A percentile compares a stretch with the other conserved stretches of the same genome.
Evolutionary conservation across 176 grass and related monocot genomes (phyloP).

Genomic region (Thalia dealbata): DNA sequence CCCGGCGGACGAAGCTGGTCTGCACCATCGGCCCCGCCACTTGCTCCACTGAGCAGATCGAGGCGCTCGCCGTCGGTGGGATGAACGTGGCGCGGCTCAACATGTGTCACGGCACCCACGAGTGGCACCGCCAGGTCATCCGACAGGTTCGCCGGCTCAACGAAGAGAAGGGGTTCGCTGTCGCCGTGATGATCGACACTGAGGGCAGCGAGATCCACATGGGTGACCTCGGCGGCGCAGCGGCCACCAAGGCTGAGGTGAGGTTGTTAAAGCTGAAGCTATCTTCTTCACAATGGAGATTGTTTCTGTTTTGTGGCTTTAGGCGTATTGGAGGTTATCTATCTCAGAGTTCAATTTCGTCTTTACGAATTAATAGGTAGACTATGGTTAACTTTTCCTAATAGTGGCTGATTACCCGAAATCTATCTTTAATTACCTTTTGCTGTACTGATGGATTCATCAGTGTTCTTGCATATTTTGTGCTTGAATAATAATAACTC

Average conservation of each 20-base stretch:
- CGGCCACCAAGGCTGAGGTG: conserved; percentile 52
- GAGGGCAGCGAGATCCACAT: conserved; percentile 56
- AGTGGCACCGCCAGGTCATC: conserved; percentile 46
- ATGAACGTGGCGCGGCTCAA: conserved; percentile 64
- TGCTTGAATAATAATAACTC: too few relatives aligned
- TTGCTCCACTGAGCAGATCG: conserved; percentile 20
- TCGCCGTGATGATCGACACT: conserved; percentile 63
- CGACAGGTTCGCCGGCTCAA: conserved; percentile 42
- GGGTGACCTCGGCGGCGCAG: conserved; percentile 38
- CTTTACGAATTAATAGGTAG: not conserved
- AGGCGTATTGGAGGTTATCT: not conserved
- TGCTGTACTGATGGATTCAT: too few relatives aligned
- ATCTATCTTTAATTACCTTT: too few relatives aligned
- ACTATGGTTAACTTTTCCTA: not conserved
- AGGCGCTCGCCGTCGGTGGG: conserved; percentile 47
- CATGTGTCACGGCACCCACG: conserved; percentile 50
- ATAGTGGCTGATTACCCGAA: not conserved
- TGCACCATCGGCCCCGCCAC: conserved; percentile 57
- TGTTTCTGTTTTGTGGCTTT: not conserved
- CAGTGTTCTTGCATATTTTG: too few relatives aligned
- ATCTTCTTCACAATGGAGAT: not conserved
- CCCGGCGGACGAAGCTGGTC: conserved; percentile 54
- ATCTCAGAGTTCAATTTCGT: not conserved
- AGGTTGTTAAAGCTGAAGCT: not conserved
- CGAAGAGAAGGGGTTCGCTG: conserved; percentile 49